phyloP scores from a whole-genome alignment of 306 rosid genomes.

The Phaseolus lunatus region DNA sequence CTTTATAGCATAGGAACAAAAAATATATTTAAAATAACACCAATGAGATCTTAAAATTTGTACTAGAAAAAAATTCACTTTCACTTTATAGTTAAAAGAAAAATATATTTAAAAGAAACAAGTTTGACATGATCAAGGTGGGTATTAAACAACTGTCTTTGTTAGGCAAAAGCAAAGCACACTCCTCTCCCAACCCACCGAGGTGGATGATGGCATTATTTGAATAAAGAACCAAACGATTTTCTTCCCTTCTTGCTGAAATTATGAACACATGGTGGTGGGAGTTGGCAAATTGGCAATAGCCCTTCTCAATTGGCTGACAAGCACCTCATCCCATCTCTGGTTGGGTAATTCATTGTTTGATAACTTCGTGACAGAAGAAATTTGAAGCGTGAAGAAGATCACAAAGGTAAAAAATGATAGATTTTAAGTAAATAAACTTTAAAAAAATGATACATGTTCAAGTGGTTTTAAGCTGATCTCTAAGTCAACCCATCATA shows the following conservation, averaged over 20 bases:
- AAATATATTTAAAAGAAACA: no score
- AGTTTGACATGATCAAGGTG: background rate
- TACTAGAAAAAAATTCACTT: no score
- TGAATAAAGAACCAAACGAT: background rate
- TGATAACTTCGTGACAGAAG: background rate
- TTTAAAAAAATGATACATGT: no score
- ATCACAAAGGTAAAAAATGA: background rate
- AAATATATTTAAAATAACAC: no score
- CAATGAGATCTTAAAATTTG: no score
- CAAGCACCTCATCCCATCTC: background rate
- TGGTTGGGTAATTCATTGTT: background rate
- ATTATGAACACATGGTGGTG: background rate
- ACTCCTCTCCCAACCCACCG: background rate
- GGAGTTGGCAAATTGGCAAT: constrained; percentile 2
- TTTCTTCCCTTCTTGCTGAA: background rate
- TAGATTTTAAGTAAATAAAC: no score
- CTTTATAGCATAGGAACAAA: no score
- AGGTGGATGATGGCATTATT: background rate
- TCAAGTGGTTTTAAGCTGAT: no score
- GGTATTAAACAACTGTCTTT: background rate
- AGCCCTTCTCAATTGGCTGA: background rate
- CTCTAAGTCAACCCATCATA: no score
- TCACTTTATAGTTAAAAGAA: no score
- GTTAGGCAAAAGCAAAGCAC: background rate
- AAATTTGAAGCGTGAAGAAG: background rate